Evolutionary conservation across 2,329 filamentous ascomycete genomes (phyloP).

Genomic region (Colletotrichum tropicicola): DNA sequence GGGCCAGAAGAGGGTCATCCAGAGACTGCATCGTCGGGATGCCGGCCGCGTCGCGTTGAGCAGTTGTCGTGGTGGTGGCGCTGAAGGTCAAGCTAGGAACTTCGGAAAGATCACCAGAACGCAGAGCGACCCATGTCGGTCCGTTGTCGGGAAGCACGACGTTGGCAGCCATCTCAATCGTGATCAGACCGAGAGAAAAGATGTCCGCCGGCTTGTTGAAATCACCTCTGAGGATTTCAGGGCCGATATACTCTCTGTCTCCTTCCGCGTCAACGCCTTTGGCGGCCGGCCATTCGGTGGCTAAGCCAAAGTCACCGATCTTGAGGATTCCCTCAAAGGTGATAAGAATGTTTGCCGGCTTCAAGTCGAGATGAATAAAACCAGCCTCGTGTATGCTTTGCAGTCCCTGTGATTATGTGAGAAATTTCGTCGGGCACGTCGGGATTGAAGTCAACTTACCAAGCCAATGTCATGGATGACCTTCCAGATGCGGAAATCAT

Average conservation of each 20-base stretch:
- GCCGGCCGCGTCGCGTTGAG: conserved; percentile 28
- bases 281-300: conserved; percentile 79
- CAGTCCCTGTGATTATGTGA: conserved; percentile 71
- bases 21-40: conserved; percentile 29
- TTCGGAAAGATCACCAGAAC: conserved; percentile 88
- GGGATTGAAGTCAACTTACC: conserved; percentile 61
- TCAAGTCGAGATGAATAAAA: conserved; percentile 86
- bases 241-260: conserved; percentile 95
- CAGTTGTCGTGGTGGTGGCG: conserved; percentile 53
- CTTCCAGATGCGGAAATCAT: conserved; percentile 99
- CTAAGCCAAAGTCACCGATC: conserved; percentile 88
- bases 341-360: conserved; percentile 86
- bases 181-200: conserved; percentile 92
- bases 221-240: conserved; percentile 86
- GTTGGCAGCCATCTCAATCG: conserved; percentile 94
- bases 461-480: conserved; percentile 86
- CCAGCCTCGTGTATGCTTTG: conserved; percentile 89
- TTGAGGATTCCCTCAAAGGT: conserved; percentile 84
- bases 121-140: conserved; percentile 86
- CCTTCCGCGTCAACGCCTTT: conserved; percentile 88
- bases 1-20: conserved; percentile 24
- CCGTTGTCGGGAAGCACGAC: conserved; percentile 95
- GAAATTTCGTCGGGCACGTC: neutral
- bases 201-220: conserved; percentile 93
- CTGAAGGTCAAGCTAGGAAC: conserved; percentile 89